Evolutionary conservation across 2,329 filamentous ascomycete genomes (phyloP).

Genomic region (Grosmannia serpens): DNA sequence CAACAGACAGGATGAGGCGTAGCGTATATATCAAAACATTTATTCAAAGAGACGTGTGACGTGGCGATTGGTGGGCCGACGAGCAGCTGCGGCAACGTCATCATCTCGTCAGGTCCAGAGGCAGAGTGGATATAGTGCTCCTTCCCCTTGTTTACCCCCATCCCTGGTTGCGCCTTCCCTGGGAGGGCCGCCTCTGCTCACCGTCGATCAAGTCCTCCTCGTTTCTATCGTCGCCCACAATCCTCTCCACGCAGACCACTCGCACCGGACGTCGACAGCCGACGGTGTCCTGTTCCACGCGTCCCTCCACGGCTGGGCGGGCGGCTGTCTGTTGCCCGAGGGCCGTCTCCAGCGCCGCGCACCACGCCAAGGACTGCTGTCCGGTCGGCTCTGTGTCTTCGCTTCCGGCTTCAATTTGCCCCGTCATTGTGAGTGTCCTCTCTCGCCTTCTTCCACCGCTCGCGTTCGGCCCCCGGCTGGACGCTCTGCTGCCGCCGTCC

Average conservation of each 20-base stretch:
- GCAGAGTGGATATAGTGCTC: no score
- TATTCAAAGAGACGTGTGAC: background rate
- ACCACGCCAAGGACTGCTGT: background rate
- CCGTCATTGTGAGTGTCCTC: background rate
- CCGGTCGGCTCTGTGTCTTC: background rate
- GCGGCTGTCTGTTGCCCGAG: background rate
- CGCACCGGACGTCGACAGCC: background rate
- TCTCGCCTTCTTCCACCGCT: background rate
- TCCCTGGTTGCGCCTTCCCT: no score
- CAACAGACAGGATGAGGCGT: background rate
- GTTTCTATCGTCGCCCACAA: background rate
- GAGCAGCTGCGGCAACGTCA: no score
- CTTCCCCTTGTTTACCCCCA: no score
- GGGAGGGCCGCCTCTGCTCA: no score
- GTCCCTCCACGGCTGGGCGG: no score
- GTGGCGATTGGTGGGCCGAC: no score
- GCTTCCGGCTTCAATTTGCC: background rate
- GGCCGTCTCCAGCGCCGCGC: background rate
- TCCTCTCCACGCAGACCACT: background rate
- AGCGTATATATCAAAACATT: background rate
- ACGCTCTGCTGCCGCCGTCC: no score
- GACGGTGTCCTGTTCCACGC: conserved; percentile 1
- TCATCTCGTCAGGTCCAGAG: no score
- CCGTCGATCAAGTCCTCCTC: background rate
- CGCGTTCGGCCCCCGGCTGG: no score